A percentile compares a stretch with the other conserved stretches of the same genome.
These are phyloP conservation scores for Debaryomycetaceae sp. DNA, from an alignment of 1,139 yeast species.

Conservation along the genomic window DNA sequence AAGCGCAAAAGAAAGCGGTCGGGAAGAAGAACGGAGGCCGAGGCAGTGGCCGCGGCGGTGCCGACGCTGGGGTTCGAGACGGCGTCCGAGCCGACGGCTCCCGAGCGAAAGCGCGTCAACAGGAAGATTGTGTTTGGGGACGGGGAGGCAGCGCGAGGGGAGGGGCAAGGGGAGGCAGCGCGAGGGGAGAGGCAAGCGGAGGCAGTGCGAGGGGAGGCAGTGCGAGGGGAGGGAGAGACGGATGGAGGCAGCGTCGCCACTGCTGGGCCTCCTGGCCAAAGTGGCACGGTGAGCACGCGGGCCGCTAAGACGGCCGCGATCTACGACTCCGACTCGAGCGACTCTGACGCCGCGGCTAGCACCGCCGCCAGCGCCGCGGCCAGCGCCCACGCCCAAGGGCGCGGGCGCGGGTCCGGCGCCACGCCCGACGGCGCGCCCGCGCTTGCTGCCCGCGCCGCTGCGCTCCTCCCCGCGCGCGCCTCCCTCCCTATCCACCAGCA, in stretches of 20 bases:
- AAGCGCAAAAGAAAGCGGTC: background rate
- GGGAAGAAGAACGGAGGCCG: background rate
- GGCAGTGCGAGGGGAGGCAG: background rate
- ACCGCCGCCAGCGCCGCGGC: too few relatives aligned
- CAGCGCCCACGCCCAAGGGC: background rate
- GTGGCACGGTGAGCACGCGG: too few relatives aligned
- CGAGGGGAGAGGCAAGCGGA: background rate
- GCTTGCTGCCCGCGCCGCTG: conserved; percentile 26
- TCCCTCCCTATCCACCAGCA: conserved; percentile 76
- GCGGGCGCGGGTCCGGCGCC: background rate
- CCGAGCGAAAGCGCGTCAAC: background rate
- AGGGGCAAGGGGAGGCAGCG: background rate
- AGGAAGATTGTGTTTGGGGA: background rate
- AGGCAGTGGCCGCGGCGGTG: conserved; percentile 2
- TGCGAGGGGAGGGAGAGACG: too few relatives aligned
- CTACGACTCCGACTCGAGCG: too few relatives aligned
- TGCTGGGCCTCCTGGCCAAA: too few relatives aligned
- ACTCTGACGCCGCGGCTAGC: too few relatives aligned
- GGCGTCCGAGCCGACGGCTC: background rate
- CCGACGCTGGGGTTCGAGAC: conserved; percentile 1
- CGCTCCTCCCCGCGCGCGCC: conserved; percentile 48
- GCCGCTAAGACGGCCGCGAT: too few relatives aligned
- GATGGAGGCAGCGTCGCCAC: too few relatives aligned
- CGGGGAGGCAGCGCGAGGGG: background rate
- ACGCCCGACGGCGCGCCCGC: background rate